phyloP scores from a whole-genome alignment of 75 land plant species.

The Picea sitchensis region DNA sequence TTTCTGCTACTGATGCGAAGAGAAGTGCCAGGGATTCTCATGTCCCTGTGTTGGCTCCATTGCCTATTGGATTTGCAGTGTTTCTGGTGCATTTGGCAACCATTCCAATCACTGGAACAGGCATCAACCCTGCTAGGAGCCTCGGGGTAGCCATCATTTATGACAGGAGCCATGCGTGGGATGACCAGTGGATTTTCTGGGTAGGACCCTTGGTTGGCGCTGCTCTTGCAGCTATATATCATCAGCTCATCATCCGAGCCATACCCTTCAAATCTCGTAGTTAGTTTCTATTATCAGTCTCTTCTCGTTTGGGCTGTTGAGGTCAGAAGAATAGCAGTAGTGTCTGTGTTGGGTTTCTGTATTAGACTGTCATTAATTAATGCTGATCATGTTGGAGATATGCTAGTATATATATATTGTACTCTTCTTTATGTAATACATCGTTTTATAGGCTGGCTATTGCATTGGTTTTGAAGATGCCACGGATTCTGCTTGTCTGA shows the following conservation, averaged over 20 bases:
- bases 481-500: too few species aligned
- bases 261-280: slow-evolving; percentile 53
- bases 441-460: too few species aligned
- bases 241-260: slow-evolving; percentile 65
- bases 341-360: too few species aligned
- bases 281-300: background rate
- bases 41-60: slow-evolving; percentile 42
- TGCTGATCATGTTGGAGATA: too few species aligned
- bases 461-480: too few species aligned
- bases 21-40: slow-evolving; percentile 47
- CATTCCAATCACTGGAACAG: slow-evolving; percentile 42
- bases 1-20: slow-evolving; percentile 53
- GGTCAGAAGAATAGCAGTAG: too few species aligned
- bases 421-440: too few species aligned
- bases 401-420: too few species aligned
- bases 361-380: too few species aligned
- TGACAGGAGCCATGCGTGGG: slow-evolving; percentile 30
- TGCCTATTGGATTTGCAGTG: slow-evolving; percentile 47
- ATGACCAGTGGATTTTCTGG: slow-evolving; percentile 81
- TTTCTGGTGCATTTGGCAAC: slow-evolving; percentile 43
- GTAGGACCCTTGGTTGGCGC: slow-evolving; percentile 75
- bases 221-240: slow-evolving; percentile 70
- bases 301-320: too few species aligned
- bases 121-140: slow-evolving; percentile 44
- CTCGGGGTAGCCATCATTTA: slow-evolving; percentile 38